These are phyloP conservation scores for Colletotrichum echinochloae DNA, from an alignment of 2,329 filamentous ascomycete genomes.

Conservation along the genomic window DNA sequence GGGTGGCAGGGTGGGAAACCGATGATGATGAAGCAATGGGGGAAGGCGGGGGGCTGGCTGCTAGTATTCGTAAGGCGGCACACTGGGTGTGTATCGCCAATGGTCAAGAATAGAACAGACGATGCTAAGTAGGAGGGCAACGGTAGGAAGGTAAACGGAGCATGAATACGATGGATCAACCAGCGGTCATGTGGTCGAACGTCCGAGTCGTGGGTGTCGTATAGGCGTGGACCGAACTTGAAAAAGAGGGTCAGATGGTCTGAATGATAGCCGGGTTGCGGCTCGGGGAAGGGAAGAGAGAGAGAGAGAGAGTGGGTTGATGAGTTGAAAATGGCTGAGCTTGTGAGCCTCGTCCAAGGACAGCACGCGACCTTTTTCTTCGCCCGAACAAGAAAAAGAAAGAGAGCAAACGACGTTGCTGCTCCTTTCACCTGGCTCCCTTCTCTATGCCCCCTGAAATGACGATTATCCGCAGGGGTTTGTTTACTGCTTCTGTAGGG, in stretches of 20 bases:
- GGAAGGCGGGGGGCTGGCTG: constrained; percentile 11
- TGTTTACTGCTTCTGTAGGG: constrained; percentile 2
- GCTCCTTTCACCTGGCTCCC: neutral
- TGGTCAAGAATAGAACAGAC: constrained; percentile 28
- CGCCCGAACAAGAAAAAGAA: constrained; percentile 14
- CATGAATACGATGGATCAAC: constrained; percentile 22
- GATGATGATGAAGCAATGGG: constrained; percentile 34
- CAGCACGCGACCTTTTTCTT: constrained; percentile 36
- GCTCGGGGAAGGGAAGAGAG: neutral
- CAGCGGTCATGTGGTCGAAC: constrained; percentile 29
- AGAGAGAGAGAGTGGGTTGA: neutral
- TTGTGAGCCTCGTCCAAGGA: constrained; percentile 17
- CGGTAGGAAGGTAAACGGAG: neutral
- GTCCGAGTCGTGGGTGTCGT: constrained; percentile 5
- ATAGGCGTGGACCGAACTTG: neutral
- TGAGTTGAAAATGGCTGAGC: constrained; percentile 23
- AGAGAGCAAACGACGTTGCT: neutral
- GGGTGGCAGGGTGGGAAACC: neutral
- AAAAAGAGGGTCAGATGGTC: constrained; percentile 37
- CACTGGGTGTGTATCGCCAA: constrained; percentile 16
- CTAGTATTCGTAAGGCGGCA: constrained; percentile 10
- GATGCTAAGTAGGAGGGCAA: constrained; percentile 9
- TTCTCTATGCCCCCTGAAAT: constrained; percentile 30
- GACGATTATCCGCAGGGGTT: constrained; percentile 39
- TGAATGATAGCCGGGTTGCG: neutral